Base-by-base conservation (phyloP, 2,329 filamentous ascomycete species). In the Neopestalotiopsis clavispora region DNA sequence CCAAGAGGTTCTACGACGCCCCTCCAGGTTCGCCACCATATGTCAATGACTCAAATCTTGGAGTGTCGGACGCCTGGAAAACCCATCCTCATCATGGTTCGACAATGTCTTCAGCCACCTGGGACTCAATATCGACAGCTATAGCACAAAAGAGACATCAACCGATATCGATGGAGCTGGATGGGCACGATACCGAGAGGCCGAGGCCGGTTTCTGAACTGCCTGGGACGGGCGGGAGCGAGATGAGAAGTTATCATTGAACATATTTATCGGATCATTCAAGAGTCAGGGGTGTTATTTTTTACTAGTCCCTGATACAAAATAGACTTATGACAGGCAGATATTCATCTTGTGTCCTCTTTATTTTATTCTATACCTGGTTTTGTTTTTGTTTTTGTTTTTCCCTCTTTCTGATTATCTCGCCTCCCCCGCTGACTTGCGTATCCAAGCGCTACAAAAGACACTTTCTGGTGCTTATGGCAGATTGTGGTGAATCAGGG, bases 91-190 rank as follows among this genome's bases (percentile, higher is more conserved):
- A 17, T 1, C 57, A 59, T 17, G 57, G 23, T 14, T 59, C 57
- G 6, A 20, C 30, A 32, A 59, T 59, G 1, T 59, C 57, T 4
- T 59, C 30, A 12, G 57, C 14, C 57, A 59, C 57, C 0, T 59
- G 57, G 57, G 57, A 59, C 23, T 59, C 57, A 3, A 59, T 30
- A n/a, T 59, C 57, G 1, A 30, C 57, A 1, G 2, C 23, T 1
- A 59, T 59, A 23, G 30, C 23, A 6, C 57, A 30, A 4, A 49
- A 49, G 57, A 34, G 12, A 3, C 57, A 59, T 17, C 57, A 59
- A 6, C 30, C 57, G 5, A 59, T 59, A 4, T 34, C 60, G n/a
- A 63, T 63, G 60, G 60, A 63, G 38, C 60, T 63, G 9, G 60
- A 42, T 23, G 60, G 32, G 12, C 14, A 17, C 1, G 60, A 63